Evolutionary conservation across 352 stramenopile species (phyloP).

Genomic region (Globisporangium cederbergense): DNA sequence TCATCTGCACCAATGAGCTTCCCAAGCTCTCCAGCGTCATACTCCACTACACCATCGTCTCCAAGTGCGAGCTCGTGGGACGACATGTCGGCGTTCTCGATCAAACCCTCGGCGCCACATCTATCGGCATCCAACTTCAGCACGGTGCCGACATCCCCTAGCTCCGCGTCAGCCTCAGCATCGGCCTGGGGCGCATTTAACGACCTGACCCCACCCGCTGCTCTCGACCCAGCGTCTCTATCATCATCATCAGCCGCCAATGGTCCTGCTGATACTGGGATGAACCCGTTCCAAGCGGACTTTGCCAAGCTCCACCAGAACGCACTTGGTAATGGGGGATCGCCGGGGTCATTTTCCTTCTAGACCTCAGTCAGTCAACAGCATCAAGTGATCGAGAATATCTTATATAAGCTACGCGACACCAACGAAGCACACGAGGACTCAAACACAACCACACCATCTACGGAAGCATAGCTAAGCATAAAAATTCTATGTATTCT

Average conservation of each 20-base stretch:
- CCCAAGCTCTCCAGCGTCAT: background rate
- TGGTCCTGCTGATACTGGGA: background rate
- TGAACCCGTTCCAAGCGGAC: constrained; percentile 17
- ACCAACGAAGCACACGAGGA: background rate
- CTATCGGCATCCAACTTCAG: constrained; percentile 6
- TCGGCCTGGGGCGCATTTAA: constrained; percentile 14
- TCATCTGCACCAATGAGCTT: background rate
- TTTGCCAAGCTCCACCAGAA: constrained; percentile 25
- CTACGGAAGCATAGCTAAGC: background rate
- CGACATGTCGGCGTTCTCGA: constrained; percentile 3
- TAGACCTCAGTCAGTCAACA: background rate
- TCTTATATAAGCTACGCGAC: background rate
- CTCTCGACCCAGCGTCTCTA: background rate
- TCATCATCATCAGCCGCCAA: background rate
- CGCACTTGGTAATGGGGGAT: constrained; percentile 11
- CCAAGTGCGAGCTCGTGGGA: constrained; percentile 16
- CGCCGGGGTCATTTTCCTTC: background rate
- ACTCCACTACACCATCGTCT: background rate
- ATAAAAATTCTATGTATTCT: background rate
- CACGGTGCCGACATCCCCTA: constrained; percentile 8
- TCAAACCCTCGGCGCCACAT: background rate
- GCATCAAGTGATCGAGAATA: background rate
- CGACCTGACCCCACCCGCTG: constrained; percentile 6
- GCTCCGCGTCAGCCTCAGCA: background rate
- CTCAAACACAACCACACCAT: background rate